These are phyloP conservation scores for Agaricus subrufescens DNA, from an alignment of 768 basidiomycete genomes.

Conservation along the genomic window DNA sequence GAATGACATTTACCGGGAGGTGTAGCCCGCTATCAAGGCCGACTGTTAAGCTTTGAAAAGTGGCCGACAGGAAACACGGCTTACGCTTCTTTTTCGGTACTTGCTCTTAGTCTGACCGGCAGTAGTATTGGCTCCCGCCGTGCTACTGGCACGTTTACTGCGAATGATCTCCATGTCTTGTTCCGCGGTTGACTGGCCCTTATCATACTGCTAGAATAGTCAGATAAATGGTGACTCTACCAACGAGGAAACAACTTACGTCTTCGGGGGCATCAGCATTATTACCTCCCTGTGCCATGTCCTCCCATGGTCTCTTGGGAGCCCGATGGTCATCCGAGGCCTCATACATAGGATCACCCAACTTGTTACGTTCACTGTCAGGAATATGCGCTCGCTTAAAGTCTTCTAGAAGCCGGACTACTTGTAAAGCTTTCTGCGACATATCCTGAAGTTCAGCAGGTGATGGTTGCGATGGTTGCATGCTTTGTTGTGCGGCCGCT, in stretches of 20 bases:
- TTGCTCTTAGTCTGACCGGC: constrained; percentile 67
- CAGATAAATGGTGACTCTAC: not conserved
- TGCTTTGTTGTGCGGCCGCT: constrained; percentile 41
- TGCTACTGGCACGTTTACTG: constrained; percentile 71
- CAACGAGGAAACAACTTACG: not conserved
- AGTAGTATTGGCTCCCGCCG: constrained; percentile 46
- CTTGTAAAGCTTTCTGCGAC: constrained; percentile 58
- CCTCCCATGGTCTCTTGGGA: constrained; percentile 81
- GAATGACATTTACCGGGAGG: constrained; percentile 87
- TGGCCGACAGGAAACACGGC: constrained; percentile 23
- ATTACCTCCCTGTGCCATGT: constrained; percentile 44
- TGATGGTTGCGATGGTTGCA: constrained; percentile 47
- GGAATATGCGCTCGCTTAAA: constrained; percentile 40
- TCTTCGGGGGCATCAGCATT: constrained; percentile 15
- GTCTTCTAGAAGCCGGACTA: constrained; percentile 66
- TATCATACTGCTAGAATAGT: constrained; percentile 19
- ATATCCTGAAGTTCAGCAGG: constrained; percentile 62
- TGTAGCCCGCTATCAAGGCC: constrained; percentile 63
- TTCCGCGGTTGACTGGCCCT: constrained; percentile 63
- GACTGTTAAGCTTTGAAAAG: constrained; percentile 15
- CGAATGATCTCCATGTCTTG: constrained; percentile 85
- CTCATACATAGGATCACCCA: constrained; percentile 24
- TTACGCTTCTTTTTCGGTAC: constrained; percentile 81
- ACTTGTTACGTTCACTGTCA: constrained; percentile 30
- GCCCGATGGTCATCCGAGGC: constrained; percentile 51